Base-by-base conservation (phyloP, 2,329 filamentous ascomycete species). In the Aspergillus fischeri region DNA sequence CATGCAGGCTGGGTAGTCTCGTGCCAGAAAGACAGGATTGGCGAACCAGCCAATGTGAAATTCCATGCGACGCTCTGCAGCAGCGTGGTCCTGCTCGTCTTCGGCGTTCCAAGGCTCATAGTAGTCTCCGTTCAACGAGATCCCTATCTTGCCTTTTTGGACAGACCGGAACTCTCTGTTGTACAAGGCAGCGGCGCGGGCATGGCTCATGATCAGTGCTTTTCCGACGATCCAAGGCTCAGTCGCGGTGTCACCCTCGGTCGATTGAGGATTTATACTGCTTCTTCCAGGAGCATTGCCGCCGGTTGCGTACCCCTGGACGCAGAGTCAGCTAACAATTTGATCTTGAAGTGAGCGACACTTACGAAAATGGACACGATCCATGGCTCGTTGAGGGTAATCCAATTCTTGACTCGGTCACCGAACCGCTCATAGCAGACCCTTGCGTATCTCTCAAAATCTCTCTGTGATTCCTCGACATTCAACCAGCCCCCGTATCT, bases 351-450 rank as follows among this genome's bases (percentile, higher is more conserved):
- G 32, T 38, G 14, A 38, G 7, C 14, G 14, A 38, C 20, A 24
- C 42, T 45, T 14, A 45, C 42, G 21, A 45, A 45, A 24, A 45
- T 45, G 42, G 42, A 45, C 20, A 45, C 42, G 24, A 45, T 45
- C 42, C 42, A 45, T 20, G 70, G 70, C 56, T 73, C 71, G 45
- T 73, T 73, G 62, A 70, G 68, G 0, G 67, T 71, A 47, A 69
- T 67, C 70, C 69, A 73, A 9, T 70, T 55, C 17, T 66, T 66
- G 0, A 74, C 67, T 11, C 65, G 57, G 35, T 68, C 62, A 25
- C 70, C 68, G 41, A 68, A 71, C 24, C 68, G 64, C n/a, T 61
- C 54, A 57, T 72, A 70, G 21, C 65, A 67, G 4, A 72, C 54
- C 24, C 63, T 48, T 0, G 71, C 70, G 54, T 70, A 74, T n/a